Evolutionary conservation across 2,329 filamentous ascomycete genomes (phyloP).

Genomic region (Apiospora pterosperma): DNA sequence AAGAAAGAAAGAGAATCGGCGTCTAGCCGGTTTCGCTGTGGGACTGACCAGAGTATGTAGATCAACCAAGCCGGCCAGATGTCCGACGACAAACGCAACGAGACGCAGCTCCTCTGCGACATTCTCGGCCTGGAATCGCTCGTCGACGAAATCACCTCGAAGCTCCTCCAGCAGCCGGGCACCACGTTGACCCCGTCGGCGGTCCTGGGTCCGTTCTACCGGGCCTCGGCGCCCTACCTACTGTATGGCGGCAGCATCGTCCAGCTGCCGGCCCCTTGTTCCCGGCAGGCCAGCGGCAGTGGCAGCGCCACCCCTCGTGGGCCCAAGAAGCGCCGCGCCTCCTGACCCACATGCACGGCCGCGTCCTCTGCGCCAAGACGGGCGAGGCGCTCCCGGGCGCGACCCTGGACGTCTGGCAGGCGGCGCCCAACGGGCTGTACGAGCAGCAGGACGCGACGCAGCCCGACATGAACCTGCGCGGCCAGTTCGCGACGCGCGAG

Average conservation of each 20-base stretch:
- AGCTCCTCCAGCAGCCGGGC: slow-evolving; percentile 32
- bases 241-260: slow-evolving; percentile 69
- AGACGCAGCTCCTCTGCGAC: slow-evolving; percentile 65
- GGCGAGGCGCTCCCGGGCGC: slow-evolving; percentile 63
- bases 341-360: slow-evolving; percentile 56
- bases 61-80: slow-evolving; percentile 66
- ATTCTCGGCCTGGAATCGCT: slow-evolving; percentile 71
- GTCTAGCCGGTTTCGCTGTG: not conserved
- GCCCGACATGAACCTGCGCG: slow-evolving; percentile 70
- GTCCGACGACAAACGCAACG: slow-evolving; percentile 60
- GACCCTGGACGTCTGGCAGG: slow-evolving; percentile 76
- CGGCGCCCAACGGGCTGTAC: slow-evolving; percentile 67
- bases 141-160: slow-evolving; percentile 79
- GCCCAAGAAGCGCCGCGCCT: slow-evolving; percentile 56
- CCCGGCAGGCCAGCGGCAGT: no score
- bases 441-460: slow-evolving; percentile 73
- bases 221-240: slow-evolving; percentile 65
- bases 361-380: slow-evolving; percentile 49
- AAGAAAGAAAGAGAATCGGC: slow-evolving; percentile 17
- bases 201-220: slow-evolving; percentile 84
- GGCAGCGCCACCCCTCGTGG: slow-evolving; percentile 9
- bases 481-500: slow-evolving; percentile 63
- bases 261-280: slow-evolving; percentile 40
- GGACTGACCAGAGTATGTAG: slow-evolving; percentile 23
- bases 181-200: slow-evolving; percentile 66